phyloP scores from a whole-genome alignment of 139 green algal genomes.

The Chlorella sp. region DNA sequence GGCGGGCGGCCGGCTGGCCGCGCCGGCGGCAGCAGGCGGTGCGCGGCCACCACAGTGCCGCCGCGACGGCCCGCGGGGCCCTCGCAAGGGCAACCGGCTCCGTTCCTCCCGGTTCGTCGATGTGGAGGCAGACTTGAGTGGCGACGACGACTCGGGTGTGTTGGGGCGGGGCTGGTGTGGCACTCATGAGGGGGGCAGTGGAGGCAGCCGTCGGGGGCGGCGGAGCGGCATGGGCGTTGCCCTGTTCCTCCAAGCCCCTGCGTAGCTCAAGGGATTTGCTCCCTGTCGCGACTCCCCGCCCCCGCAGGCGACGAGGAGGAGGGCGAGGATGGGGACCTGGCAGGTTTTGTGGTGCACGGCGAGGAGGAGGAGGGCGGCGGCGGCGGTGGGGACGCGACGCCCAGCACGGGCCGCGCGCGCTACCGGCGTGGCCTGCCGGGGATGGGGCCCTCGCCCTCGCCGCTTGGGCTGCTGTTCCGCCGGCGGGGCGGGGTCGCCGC shows the following conservation, averaged over 20 bases:
- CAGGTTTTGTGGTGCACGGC: conserved; percentile 9
- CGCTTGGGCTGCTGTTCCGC: not conserved
- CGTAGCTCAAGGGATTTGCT: not conserved
- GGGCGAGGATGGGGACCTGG: not conserved
- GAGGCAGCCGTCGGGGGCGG: not conserved
- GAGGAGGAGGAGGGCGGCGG: not conserved
- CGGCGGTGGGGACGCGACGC: not conserved
- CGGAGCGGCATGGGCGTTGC: too few species aligned
- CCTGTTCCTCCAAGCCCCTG: not conserved
- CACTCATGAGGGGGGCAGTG: not conserved
- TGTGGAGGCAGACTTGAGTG: conserved; percentile 8
- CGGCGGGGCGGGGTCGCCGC: not conserved
- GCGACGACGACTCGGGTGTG: conserved; percentile 19
- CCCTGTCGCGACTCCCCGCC: not conserved
- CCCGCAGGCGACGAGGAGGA: conserved; percentile 15
- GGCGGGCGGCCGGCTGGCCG: not conserved
- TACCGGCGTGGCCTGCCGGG: not conserved
- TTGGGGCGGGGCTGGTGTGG: too few species aligned
- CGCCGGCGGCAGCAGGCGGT: not conserved
- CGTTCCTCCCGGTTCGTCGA: conserved; percentile 14
- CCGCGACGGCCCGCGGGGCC: not conserved
- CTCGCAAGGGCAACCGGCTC: not conserved
- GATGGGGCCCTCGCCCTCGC: not conserved
- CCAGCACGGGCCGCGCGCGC: too few species aligned
- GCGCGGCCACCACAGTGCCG: not conserved